A percentile compares a stretch with the other conserved stretches of the same genome.
Evolutionary conservation across 2,329 filamentous ascomycete genomes (phyloP).

Genomic region (Calonectria multiphialidica): DNA sequence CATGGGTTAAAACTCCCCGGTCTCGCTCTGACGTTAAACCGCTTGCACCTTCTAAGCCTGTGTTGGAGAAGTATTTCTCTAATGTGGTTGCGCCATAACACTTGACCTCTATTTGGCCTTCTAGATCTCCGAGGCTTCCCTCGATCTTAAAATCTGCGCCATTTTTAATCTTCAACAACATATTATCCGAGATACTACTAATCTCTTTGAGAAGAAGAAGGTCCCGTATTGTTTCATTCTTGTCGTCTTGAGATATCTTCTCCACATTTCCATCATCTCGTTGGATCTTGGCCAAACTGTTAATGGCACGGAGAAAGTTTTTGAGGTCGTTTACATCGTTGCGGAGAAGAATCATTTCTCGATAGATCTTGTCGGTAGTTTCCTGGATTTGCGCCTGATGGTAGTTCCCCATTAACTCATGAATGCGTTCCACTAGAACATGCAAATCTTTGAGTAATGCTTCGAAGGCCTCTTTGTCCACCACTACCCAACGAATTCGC

Average conservation of each 20-base stretch:
- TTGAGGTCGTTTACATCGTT: background rate
- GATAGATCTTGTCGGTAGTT: conserved; percentile 3
- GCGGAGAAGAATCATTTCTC: background rate
- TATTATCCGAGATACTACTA: background rate
- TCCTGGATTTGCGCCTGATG: background rate
- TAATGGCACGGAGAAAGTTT: background rate
- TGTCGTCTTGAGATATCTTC: background rate
- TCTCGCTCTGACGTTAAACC: background rate
- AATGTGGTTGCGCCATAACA: background rate
- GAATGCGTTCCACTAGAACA: background rate
- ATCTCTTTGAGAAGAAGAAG: conserved; percentile 9
- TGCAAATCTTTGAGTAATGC: background rate
- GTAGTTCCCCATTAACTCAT: conserved; percentile 5
- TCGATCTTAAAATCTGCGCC: background rate
- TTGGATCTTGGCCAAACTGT: background rate
- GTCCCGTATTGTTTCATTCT: background rate
- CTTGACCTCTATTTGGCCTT: background rate
- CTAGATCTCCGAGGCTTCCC: background rate
- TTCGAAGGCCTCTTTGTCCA: conserved; percentile 8
- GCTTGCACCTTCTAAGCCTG: background rate
- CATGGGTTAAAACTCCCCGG: background rate
- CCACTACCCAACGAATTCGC: conserved; percentile 2
- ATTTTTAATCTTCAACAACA: background rate
- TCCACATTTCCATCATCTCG: background rate
- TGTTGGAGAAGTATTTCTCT: background rate